These are phyloP conservation scores for Trypanosoma theileri DNA, from an alignment of 208 protist species.

Conservation along the genomic window DNA sequence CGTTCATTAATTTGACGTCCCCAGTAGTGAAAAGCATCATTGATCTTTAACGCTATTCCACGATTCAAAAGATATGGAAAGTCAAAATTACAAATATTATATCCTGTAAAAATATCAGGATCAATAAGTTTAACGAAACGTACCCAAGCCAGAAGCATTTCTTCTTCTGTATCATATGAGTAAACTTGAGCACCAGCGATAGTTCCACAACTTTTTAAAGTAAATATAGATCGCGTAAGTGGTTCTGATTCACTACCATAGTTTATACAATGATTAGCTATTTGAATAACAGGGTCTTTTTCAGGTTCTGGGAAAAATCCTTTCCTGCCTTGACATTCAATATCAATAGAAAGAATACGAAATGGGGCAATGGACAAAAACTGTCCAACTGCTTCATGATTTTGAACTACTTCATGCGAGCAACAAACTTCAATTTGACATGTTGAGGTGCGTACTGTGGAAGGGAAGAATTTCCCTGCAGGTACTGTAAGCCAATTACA, in stretches of 20 bases:
- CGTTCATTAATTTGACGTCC: constrained; percentile 87
- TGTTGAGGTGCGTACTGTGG: constrained; percentile 55
- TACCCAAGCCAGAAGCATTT: constrained; percentile 93
- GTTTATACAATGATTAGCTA: constrained; percentile 96
- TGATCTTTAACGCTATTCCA: constrained; percentile 85
- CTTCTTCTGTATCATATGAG: constrained; percentile 92
- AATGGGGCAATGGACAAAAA: constrained; percentile 98
- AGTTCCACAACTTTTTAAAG: constrained; percentile 92
- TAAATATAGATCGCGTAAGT: constrained; percentile 89
- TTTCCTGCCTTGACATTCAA: constrained; percentile 98
- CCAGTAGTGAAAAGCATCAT: constrained; percentile 90
- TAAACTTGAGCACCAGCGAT: constrained; percentile 96
- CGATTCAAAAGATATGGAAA: constrained; percentile 98
- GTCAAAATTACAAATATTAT: constrained; percentile 99
- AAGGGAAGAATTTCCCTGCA: constrained; percentile 49
- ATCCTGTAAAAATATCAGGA: constrained; percentile 97
- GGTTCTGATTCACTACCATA: constrained; percentile 70
- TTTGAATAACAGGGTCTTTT: constrained; percentile 99
- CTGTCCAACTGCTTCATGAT: constrained; percentile 83
- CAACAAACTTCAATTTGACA: constrained; percentile 93
- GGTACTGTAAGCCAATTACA: constrained; percentile 94
- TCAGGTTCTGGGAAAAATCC: constrained; percentile 99
- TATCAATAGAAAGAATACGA: constrained; percentile 99
- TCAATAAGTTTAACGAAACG: constrained; percentile 87
- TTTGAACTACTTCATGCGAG: constrained; percentile 83